Evolutionary conservation across 352 stramenopile genomes (phyloP).

Genomic region (Phytophthora hibernalis): DNA sequence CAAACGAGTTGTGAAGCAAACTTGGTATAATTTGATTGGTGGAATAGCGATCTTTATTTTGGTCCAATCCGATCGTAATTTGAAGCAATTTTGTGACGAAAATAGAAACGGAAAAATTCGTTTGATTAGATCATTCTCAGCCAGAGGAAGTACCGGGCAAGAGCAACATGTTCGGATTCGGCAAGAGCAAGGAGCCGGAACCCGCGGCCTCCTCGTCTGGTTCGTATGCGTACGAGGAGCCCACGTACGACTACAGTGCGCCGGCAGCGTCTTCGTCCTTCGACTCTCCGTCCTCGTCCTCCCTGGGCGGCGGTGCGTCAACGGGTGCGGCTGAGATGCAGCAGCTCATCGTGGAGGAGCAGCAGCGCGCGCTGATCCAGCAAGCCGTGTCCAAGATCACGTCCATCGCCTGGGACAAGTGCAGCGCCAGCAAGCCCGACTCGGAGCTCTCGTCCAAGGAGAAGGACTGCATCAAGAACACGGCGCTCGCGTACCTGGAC

Average conservation of each 20-base stretch:
- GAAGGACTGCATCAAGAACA: constrained; percentile 89
- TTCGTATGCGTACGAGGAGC: constrained; percentile 77
- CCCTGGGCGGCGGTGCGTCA: constrained; percentile 27
- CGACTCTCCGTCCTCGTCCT: constrained; percentile 39
- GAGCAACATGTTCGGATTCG: constrained; percentile 78
- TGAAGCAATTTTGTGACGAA: too few relatives aligned
- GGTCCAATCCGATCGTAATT: too few relatives aligned
- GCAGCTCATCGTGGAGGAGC: constrained; percentile 87
- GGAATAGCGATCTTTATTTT: too few relatives aligned
- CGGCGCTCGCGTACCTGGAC: constrained; percentile 88
- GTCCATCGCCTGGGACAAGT: constrained; percentile 91
- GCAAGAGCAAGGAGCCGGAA: constrained; percentile 74
- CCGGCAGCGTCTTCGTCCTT: constrained; percentile 45
- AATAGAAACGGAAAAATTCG: too few relatives aligned
- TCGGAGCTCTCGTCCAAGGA: constrained; percentile 84
- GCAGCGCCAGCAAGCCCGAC: constrained; percentile 85
- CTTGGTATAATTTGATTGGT: too few relatives aligned
- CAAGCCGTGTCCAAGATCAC: constrained; percentile 92
- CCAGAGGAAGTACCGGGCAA: background rate
- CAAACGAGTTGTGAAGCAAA: too few relatives aligned
- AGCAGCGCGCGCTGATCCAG: constrained; percentile 88
- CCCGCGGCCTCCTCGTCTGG: constrained; percentile 44
- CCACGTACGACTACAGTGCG: constrained; percentile 77
- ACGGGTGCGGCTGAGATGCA: constrained; percentile 73
- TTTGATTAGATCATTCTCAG: too few relatives aligned